phyloP scores from a whole-genome alignment of 2,329 filamentous ascomycete species.

The Clarireedia homoeocarpa region DNA sequence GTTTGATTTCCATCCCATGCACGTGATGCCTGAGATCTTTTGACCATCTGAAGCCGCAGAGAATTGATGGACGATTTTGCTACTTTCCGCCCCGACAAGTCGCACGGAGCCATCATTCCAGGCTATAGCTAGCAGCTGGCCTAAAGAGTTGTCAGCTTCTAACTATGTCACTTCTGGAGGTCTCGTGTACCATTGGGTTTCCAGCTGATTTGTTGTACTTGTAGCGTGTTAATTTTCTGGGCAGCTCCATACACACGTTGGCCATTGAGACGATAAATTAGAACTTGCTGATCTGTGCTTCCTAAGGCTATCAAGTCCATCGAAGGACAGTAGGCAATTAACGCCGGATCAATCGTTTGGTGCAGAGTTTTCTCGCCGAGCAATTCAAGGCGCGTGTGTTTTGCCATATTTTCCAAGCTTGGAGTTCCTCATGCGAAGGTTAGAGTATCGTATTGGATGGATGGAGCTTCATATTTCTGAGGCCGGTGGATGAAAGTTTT shows the following conservation, averaged over 20 bases:
- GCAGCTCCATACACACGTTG: conserved; percentile 54
- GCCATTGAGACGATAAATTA: conserved; percentile 71
- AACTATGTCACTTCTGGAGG: not conserved
- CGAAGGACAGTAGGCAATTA: conserved; percentile 70
- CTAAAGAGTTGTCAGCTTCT: conserved; percentile 25
- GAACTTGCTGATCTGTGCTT: conserved; percentile 57
- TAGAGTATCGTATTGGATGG: not conserved
- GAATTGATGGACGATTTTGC: conserved; percentile 72
- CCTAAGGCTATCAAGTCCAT: conserved; percentile 78
- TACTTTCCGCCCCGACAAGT: conserved; percentile 70
- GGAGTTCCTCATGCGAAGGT: not conserved
- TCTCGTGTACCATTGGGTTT: conserved; percentile 28
- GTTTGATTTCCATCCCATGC: conserved; percentile 33
- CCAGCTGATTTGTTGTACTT: conserved; percentile 33
- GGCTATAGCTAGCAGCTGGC: conserved; percentile 71
- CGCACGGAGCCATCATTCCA: conserved; percentile 77
- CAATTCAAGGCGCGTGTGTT: conserved; percentile 28
- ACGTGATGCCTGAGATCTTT: conserved; percentile 34
- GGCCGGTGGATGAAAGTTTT: not conserved
- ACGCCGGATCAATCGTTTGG: conserved; percentile 44
- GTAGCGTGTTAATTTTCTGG: conserved; percentile 29
- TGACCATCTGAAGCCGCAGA: conserved; percentile 23
- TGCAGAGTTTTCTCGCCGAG: conserved; percentile 52
- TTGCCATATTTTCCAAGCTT: conserved; percentile 14
- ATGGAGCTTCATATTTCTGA: not conserved